These are phyloP conservation scores for Geotrichum carabidarum DNA, from an alignment of 1,139 yeast species.

Conservation along the genomic window DNA sequence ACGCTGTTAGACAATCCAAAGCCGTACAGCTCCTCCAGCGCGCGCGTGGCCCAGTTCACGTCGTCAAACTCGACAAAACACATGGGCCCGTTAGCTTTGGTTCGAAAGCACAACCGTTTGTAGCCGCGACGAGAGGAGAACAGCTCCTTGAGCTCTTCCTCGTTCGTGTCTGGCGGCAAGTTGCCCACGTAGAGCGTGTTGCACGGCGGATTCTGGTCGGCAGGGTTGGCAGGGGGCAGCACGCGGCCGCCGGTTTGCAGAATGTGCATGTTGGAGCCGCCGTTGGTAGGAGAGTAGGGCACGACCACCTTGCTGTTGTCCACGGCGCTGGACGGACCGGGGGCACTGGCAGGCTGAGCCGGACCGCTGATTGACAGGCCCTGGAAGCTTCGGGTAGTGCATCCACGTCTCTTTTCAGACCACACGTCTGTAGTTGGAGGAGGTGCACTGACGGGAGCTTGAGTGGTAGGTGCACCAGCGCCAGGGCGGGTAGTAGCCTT, in stretches of 20 bases:
- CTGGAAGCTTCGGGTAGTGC: slow-evolving; percentile 18
- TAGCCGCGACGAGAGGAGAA: slow-evolving; percentile 90
- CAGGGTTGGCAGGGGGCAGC: slow-evolving; percentile 97
- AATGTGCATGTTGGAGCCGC: slow-evolving; percentile 27
- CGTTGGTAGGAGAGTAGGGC: slow-evolving; percentile 32
- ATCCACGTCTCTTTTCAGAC: slow-evolving; percentile 17
- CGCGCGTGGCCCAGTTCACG: slow-evolving; percentile 86
- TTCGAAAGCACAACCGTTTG: slow-evolving; percentile 81
- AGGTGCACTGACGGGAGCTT: background rate
- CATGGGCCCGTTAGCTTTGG: slow-evolving; percentile 78
- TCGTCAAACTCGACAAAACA: slow-evolving; percentile 98
- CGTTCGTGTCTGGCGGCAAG: slow-evolving; percentile 94
- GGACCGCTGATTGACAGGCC: slow-evolving; percentile 9
- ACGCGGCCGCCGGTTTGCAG: slow-evolving; percentile 43
- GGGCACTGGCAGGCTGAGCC: background rate
- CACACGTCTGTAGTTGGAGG: slow-evolving; percentile 9
- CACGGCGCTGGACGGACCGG: background rate
- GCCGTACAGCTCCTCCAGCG: slow-evolving; percentile 89
- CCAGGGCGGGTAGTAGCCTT: slow-evolving; percentile 3
- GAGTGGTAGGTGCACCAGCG: background rate
- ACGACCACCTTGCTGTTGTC: background rate
- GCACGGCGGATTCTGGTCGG: slow-evolving; percentile 98
- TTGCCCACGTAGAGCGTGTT: slow-evolving; percentile 95
- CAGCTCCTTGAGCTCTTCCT: slow-evolving; percentile 79
- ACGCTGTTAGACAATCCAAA: slow-evolving; percentile 61